A percentile compares a stretch with the other conserved stretches of the same genome.
These are phyloP conservation scores for Vairimorpha necatrix DNA, from an alignment of 371 early-diverging fungal genomes.

Conservation along the genomic window DNA sequence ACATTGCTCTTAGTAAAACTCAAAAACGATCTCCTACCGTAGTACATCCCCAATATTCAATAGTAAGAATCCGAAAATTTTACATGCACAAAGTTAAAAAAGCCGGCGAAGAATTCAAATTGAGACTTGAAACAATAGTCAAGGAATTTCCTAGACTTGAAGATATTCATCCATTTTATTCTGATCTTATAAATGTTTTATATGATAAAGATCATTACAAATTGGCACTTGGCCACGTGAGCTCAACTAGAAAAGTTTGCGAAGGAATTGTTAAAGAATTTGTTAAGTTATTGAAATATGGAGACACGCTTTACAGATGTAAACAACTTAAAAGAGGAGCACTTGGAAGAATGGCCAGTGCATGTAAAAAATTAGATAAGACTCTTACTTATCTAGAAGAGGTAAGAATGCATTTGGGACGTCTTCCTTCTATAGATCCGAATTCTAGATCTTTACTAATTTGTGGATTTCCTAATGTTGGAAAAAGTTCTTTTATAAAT, in stretches of 20 bases:
- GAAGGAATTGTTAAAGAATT: conserved; percentile 93
- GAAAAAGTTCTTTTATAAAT: conserved; percentile 99
- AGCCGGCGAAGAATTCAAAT: conserved; percentile 82
- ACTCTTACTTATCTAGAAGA: conserved; percentile 94
- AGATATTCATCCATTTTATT: conserved; percentile 98
- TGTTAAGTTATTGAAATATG: conserved; percentile 92
- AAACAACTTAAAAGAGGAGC: conserved; percentile 98
- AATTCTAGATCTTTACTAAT: conserved; percentile 93
- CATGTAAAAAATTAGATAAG: conserved; percentile 95
- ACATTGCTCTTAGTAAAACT: conserved; percentile 93
- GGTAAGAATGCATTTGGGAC: conserved; percentile 93
- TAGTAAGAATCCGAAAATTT: conserved; percentile 90
- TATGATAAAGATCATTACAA: conserved; percentile 99
- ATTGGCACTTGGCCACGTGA: conserved; percentile 95
- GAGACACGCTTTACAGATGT: conserved; percentile 95
- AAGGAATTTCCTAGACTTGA: conserved; percentile 96
- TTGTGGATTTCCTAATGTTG: conserved; percentile 99
- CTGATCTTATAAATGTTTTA: conserved; percentile 98
- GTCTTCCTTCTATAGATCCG: conserved; percentile 94
- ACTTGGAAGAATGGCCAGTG: conserved; percentile 96
- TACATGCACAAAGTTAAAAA: conserved; percentile 99
- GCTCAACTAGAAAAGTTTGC: conserved; percentile 86
- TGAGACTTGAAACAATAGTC: conserved; percentile 81
- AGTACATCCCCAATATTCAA: conserved; percentile 84
- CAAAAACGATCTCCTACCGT: conserved; percentile 99